Conservation (phyloP, 1,284 basidiomycete genomes). For the Cutaneotrichosporon spelunceum region DNA sequence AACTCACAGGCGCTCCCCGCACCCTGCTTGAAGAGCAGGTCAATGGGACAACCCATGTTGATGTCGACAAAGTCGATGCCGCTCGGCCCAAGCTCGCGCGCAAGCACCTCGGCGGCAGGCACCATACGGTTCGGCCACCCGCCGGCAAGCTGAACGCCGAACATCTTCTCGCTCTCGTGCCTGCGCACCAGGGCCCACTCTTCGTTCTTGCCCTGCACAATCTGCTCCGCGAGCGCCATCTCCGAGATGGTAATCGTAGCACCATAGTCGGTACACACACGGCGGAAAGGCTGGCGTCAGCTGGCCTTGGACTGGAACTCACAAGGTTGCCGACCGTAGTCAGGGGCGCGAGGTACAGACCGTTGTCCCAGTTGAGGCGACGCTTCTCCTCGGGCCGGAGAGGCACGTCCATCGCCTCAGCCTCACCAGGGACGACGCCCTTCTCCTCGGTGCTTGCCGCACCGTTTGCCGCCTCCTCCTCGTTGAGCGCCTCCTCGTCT, state of each 20-base stretch:
- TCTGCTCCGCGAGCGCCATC: conserved; percentile 77
- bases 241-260: conserved; percentile 95
- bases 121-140: conserved; percentile 55
- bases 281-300: conserved; percentile 73
- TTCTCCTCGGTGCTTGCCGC: conserved; percentile 30
- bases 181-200: conserved; percentile 87
- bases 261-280: conserved; percentile 79
- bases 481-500: conserved; percentile 29
- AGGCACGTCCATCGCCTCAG: conserved; percentile 51
- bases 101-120: conserved; percentile 78
- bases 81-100: conserved; percentile 59
- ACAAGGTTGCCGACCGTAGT: conserved; percentile 95
- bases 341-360: conserved; percentile 88
- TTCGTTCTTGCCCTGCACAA: conserved; percentile 75
- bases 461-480: conserved; percentile 30
- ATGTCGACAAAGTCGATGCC: conserved; percentile 87
- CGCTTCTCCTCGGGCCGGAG: conserved; percentile 78
- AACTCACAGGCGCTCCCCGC: conserved; percentile 73
- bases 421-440: conserved; percentile 38
- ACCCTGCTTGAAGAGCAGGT: conserved; percentile 87
- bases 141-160: conserved; percentile 74
- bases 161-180: conserved; percentile 82
- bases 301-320: conserved; percentile 34
- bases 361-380: conserved; percentile 77
- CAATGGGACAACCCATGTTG: conserved; percentile 91